phyloP scores from a whole-genome alignment of 2,329 filamentous ascomycete genomes.

The Colletotrichum sp. region DNA sequence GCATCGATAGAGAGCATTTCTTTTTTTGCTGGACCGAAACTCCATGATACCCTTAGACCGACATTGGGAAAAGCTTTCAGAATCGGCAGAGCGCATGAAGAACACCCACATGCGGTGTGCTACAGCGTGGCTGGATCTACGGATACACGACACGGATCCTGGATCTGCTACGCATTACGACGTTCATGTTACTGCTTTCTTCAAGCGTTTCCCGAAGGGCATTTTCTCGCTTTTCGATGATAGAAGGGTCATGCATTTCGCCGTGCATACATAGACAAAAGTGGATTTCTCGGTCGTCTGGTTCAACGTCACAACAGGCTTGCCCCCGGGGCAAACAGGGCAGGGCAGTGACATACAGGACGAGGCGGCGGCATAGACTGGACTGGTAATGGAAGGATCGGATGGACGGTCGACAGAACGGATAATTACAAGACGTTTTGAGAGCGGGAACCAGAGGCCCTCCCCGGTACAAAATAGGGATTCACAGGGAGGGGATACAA shows the following conservation, averaged over 20 bases:
- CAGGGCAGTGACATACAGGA: conserved; percentile 31
- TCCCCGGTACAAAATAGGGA: conserved; percentile 41
- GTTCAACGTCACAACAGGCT: conserved; percentile 31
- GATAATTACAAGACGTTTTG: conserved; percentile 25
- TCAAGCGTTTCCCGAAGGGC: conserved; percentile 36
- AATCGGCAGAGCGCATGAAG: conserved; percentile 26
- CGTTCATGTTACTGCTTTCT: conserved; percentile 41
- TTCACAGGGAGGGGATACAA: conserved; percentile 31
- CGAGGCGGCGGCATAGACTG: conserved; percentile 23
- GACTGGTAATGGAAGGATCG: conserved; percentile 25
- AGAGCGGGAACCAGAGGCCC: conserved; percentile 41
- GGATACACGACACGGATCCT: conserved; percentile 18
- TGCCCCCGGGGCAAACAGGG: conserved; percentile 26
- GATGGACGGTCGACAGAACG: conserved; percentile 22
- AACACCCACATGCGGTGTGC: conserved; percentile 13
- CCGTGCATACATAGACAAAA: conserved; percentile 63
- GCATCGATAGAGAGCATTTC: conserved; percentile 27
- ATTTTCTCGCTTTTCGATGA: conserved; percentile 39
- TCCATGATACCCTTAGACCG: conserved; percentile 32
- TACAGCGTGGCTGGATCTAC: conserved; percentile 20
- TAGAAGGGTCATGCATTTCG: conserved; percentile 42
- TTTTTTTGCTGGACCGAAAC: conserved; percentile 29
- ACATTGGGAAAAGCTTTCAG: conserved; percentile 29
- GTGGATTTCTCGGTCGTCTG: conserved; percentile 69
- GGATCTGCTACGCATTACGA: conserved; percentile 24